Evolutionary conservation across 2,329 filamentous ascomycete species (phyloP), one percentile per base, ranked within the genome.

Genomic region (Cladobotryum protrusum): DNA sequence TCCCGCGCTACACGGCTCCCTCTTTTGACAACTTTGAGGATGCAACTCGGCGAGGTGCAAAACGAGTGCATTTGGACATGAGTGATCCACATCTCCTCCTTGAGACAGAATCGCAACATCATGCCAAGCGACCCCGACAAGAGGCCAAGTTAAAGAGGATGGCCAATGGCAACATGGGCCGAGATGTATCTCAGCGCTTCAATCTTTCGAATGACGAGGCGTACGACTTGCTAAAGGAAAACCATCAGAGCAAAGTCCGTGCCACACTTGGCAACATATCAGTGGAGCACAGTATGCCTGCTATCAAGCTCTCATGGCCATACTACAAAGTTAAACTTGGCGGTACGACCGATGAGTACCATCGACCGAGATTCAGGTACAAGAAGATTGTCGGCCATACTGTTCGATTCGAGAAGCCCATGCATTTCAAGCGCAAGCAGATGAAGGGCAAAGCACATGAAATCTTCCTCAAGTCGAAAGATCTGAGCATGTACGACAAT

Each of bases 201-300:
- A 97, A 97, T 64, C 87, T 95, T 52, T 96, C 91, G 29, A 97
- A 97, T 56, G 93, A 99, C 62, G 87, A 93, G 52, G 91, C 91
- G 2, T 99, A 99, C 66, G 91, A 97, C 63, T 82, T 90, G 53
- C 79, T 99, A 41, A 97, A 97, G 69, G 90, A 96, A 67, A 97
- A 96, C 63, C 91, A 95, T 63, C 89, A 95, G 70, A 90, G 89
- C 76, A 97, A 96, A 69, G 88, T 99, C 54, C 84, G 93, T 57
- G 93, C 90, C 47, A 95, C 89, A 1, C 81, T 99, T 53, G 89
- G 90, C 42, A 92, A 91, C 62, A 82, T 96, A 54, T 84, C 87
- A n/a, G 85, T 99, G 39, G 93, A 99, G 66, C 93, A 99, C 71
- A 91, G 88, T 67, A 77, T 96, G 75, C 92, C 93, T 14, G 93